A percentile compares a stretch with the other conserved stretches of the same genome.
Conservation (phyloP, 208 protist species). For the Crithidia expoeki region DNA sequence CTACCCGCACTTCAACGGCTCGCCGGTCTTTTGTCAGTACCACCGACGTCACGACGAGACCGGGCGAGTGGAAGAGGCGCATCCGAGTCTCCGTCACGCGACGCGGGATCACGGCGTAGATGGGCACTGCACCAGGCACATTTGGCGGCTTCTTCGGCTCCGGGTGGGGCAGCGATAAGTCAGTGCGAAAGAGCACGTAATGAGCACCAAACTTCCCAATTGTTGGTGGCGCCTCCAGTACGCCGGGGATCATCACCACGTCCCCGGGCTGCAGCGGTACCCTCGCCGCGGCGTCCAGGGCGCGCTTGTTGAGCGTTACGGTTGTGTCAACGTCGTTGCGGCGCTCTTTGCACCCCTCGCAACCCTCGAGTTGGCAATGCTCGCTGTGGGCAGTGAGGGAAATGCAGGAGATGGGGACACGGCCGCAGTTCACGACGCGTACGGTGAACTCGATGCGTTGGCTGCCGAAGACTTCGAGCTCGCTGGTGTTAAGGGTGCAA, state of each 20-base stretch:
- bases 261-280: conserved; percentile 67
- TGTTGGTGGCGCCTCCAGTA: conserved; percentile 52
- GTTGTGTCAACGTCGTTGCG: conserved; percentile 30
- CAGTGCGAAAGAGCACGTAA: conserved; percentile 80
- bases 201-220: conserved; percentile 58
- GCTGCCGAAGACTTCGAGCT: conserved; percentile 82
- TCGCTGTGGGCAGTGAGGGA: conserved; percentile 82
- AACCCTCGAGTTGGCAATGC: conserved; percentile 82
- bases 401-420: conserved; percentile 64
- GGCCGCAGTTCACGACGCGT: conserved; percentile 73
- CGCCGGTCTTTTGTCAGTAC: conserved; percentile 66
- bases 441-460: conserved; percentile 75
- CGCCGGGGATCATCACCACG: conserved; percentile 57
- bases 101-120: conserved; percentile 87
- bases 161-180: conserved; percentile 69
- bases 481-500: conserved; percentile 69
- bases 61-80: conserved; percentile 77
- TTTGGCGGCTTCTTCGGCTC: conserved; percentile 57
- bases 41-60: conserved; percentile 62
- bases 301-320: conserved; percentile 66
- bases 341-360: conserved; percentile 81
- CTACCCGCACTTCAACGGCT: conserved; percentile 75
- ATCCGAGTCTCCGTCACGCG: conserved; percentile 85
- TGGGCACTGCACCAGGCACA: conserved; percentile 80
- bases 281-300: conserved; percentile 37